A percentile compares a stretch with the other conserved stretches of the same genome.
phyloP scores from a whole-genome alignment of 176 grass and related monocot genomes.

The Elymus sibiricus region DNA sequence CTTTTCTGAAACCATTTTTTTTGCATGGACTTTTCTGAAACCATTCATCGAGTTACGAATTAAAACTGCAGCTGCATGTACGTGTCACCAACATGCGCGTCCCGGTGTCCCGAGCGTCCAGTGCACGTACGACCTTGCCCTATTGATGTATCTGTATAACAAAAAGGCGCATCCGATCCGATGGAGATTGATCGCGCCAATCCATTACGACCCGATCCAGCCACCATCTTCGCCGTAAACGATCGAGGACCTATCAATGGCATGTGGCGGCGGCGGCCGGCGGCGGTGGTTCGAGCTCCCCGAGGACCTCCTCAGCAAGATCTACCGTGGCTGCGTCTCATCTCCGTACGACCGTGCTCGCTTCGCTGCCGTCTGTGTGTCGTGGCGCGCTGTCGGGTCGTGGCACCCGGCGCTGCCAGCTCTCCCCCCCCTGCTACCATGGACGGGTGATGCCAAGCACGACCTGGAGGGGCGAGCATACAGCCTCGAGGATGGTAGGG shows the following conservation, averaged over 20 bases:
- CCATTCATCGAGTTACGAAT: no score
- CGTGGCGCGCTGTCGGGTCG: background rate
- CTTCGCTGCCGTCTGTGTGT: background rate
- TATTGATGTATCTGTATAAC: no score
- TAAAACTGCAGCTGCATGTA: no score
- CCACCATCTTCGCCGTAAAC: no score
- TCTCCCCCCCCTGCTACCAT: background rate
- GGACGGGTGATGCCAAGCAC: background rate
- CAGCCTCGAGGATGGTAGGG: background rate
- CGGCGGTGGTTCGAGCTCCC: background rate
- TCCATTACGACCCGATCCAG: no score
- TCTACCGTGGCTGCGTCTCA: background rate
- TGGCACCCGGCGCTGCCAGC: background rate
- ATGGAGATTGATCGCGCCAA: no score
- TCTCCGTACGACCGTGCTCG: background rate
- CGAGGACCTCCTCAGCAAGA: background rate
- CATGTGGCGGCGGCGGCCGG: background rate
- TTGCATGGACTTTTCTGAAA: no score
- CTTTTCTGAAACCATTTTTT: no score
- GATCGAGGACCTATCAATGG: background rate
- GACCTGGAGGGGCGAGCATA: background rate
- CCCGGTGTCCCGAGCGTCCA: no score
- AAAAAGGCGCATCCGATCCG: no score
- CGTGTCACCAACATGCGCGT: no score
- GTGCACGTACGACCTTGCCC: no score